A percentile compares a stretch with the other conserved stretches of the same genome.
Evolutionary conservation across 1,284 basidiomycete genomes (phyloP).

Genomic region (Pulveroboletus sp.): DNA sequence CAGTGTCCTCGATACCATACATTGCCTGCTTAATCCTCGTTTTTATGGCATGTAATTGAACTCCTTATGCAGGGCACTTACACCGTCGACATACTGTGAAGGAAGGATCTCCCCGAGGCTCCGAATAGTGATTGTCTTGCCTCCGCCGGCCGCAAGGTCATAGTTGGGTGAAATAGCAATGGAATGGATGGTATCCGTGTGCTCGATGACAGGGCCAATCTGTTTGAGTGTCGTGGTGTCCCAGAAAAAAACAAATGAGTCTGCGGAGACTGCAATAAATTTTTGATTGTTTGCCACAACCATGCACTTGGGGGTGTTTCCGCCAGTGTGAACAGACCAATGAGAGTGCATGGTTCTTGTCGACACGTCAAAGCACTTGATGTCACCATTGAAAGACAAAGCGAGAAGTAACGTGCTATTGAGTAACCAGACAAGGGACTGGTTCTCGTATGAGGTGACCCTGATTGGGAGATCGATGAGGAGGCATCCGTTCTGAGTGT

Average conservation of each 20-base stretch:
- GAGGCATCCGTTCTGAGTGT: constrained; percentile 2
- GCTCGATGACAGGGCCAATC: neutral
- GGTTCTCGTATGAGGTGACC: constrained; percentile 9
- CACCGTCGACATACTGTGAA: neutral
- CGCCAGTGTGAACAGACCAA: neutral
- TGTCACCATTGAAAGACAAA: constrained; percentile 1
- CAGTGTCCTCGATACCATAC: neutral
- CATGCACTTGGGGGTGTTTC: neutral
- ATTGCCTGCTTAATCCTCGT: neutral
- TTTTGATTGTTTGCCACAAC: constrained; percentile 3
- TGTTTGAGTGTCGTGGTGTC: neutral
- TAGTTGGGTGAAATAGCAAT: constrained; percentile 7
- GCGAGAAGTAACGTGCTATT: neutral
- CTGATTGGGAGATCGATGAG: constrained; percentile 11
- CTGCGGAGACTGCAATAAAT: constrained; percentile 1
- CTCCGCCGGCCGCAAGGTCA: constrained; percentile 1
- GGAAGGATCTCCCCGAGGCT: constrained; percentile 6
- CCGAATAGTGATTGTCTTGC: neutral
- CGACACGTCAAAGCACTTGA: constrained; percentile 7
- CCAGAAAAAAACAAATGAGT: constrained; percentile 2
- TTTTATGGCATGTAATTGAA: neutral
- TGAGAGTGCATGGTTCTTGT: neutral
- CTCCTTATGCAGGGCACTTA: neutral
- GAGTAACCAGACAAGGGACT: constrained; percentile 4
- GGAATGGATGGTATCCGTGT: neutral